Percentiles rank a stretch among this genome's conserved stretches.
phyloP scores from a whole-genome alignment of 441 rosid species.

The Syzygium malaccense region DNA sequence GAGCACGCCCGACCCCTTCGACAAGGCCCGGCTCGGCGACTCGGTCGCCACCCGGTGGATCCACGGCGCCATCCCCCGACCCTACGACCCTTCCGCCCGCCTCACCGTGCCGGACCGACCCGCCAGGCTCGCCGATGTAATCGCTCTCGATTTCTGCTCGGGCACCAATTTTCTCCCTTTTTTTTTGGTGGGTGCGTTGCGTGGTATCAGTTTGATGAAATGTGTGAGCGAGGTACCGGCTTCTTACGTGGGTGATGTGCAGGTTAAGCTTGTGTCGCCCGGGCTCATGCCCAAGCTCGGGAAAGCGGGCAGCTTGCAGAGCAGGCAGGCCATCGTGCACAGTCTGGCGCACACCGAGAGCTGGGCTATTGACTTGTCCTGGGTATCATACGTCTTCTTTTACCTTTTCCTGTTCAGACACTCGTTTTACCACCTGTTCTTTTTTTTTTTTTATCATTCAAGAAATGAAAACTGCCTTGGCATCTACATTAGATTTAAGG shows the following conservation, averaged over 20 bases:
- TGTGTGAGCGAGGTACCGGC: neutral
- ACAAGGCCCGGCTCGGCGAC: slow-evolving; percentile 77
- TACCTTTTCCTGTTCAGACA: neutral
- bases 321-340: slow-evolving; percentile 88
- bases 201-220: slow-evolving; percentile 7
- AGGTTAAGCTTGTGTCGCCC: slow-evolving; percentile 83
- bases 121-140: slow-evolving; percentile 60
- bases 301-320: slow-evolving; percentile 87
- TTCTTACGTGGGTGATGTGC: neutral
- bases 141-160: neutral
- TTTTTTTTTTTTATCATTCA: neutral
- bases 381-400: slow-evolving; percentile 35
- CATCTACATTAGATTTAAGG: neutral
- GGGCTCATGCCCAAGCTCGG: slow-evolving; percentile 93
- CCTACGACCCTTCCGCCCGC: slow-evolving; percentile 47
- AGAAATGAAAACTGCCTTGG: neutral
- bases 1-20: slow-evolving; percentile 70
- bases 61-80: slow-evolving; percentile 43
- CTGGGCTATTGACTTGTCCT: slow-evolving; percentile 92
- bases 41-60: slow-evolving; percentile 64
- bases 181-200: too few species aligned
- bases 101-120: slow-evolving; percentile 71
- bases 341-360: slow-evolving; percentile 86
- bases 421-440: neutral
- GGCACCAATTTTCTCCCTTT: neutral